Evolutionary conservation across 1,139 yeast species (phyloP), one percentile per base, ranked within the genome.

Genomic region (Saccharomyces hybrid): DNA sequence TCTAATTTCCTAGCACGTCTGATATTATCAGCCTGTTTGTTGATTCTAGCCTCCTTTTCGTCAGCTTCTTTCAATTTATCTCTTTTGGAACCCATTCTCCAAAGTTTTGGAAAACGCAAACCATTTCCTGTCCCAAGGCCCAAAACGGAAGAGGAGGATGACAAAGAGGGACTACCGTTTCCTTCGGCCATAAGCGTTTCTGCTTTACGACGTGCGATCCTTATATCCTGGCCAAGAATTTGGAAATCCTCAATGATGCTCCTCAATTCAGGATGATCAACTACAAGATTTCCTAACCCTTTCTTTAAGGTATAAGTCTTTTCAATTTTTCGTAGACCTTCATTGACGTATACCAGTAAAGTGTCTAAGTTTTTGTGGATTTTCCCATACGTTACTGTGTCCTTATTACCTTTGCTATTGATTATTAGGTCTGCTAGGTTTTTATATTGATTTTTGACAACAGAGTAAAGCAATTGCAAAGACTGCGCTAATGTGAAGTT

Each of bases 401-500:
- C 48, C 6, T 52, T 23, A 25, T 55, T 53, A 13, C 55, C 50
- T 3, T 51, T 51, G 2, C 32, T 42, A 16, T 56, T 53, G 4
- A 49, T 38, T 23, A 34, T 32, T 28, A 51, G 56, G 41, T 55
- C 55, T 44, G 55, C 56, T 32, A 60, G 56, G 53, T 67, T 68
- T n/a, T 57, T 59, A 48, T 58, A 62, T 48, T 65, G 67, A 25
- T 55, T 63, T 13, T 58, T 50, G 8, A 60, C 65, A 20, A 67
- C 64, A 2, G 68, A 61, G 48, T 60, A 59, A 20, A 68, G 58
- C 28, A 68, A 55, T 31, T 63, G 62, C 32, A 68, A 55, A 2
- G 70, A 58, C 54, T 68, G 71, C 1, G 53, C 41, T 28, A 67
- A 51, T 9, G 68, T 65, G 34, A 66, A 59, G 47, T 63, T 61